These are phyloP conservation scores for Gorgonomyces haynaldii DNA, from an alignment of 192 early-diverging fungal genomes.

Conservation along the genomic window DNA sequence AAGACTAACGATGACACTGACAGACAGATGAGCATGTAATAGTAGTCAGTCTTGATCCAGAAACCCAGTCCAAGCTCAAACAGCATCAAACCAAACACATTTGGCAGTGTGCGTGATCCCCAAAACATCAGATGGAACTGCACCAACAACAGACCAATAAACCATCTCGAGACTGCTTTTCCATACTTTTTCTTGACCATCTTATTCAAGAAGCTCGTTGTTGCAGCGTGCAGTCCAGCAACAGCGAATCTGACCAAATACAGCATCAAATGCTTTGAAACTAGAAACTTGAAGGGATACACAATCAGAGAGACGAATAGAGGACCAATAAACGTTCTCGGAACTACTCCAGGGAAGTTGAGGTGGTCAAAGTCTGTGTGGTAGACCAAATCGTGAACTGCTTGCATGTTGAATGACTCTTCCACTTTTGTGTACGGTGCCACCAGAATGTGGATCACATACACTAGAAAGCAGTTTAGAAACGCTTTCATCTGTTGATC, in stretches of 20 bases:
- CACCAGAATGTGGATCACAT: conserved; percentile 1
- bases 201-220: conserved; percentile 14
- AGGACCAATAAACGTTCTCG: conserved; percentile 83
- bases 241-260: neutral
- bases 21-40: conserved; percentile 22
- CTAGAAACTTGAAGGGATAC: conserved; percentile 31
- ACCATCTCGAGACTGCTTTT: conserved; percentile 30
- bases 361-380: conserved; percentile 65
- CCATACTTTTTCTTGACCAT: conserved; percentile 39
- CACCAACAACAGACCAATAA: conserved; percentile 35
- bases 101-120: conserved; percentile 76
- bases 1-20: no score
- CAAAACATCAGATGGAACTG: conserved; percentile 91
- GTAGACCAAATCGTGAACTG: conserved; percentile 78
- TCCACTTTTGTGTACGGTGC: conserved; percentile 90
- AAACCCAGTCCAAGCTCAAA: conserved; percentile 36
- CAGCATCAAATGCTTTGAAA: no score
- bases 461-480: no score
- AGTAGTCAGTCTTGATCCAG: conserved; percentile 21
- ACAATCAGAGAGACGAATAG: conserved; percentile 41
- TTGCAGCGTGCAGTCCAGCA: neutral
- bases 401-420: conserved; percentile 93
- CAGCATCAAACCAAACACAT: conserved; percentile 69
- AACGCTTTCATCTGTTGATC: no score
- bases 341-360: conserved; percentile 89